These are phyloP conservation scores for Bassia scoparia DNA, from an alignment of 148 eudicot genomes.

Conservation along the genomic window DNA sequence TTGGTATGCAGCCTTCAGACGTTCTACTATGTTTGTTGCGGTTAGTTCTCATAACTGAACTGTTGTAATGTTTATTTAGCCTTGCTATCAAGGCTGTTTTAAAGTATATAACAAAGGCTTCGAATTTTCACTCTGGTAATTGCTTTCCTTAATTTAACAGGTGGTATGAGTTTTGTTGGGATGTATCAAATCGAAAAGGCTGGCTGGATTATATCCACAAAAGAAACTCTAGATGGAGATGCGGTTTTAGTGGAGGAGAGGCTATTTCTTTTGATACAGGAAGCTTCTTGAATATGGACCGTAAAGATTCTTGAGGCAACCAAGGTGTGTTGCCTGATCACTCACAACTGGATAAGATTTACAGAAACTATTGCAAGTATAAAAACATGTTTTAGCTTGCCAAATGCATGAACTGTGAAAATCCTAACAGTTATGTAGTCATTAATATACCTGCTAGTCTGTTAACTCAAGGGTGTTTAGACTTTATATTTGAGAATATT, in stretches of 20 bases:
- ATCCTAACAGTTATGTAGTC: no score
- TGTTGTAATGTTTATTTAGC: neutral
- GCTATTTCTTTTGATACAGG: constrained; percentile 21
- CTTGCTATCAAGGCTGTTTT: constrained; percentile 1
- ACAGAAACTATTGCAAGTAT: neutral
- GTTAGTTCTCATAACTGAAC: constrained; percentile 36
- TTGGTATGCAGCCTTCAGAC: constrained; percentile 50
- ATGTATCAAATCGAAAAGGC: constrained; percentile 79
- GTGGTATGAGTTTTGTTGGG: constrained; percentile 84
- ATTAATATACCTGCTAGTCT: no score
- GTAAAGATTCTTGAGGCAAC: constrained; percentile 22
- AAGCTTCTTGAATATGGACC: constrained; percentile 34
- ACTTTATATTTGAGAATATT: no score
- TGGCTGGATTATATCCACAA: constrained; percentile 54
- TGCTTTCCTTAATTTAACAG: constrained; percentile 31
- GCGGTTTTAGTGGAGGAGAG: constrained; percentile 16
- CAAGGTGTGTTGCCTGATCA: constrained; percentile 31
- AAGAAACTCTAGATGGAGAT: constrained; percentile 21
- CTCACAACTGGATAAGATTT: neutral
- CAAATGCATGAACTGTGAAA: no score
- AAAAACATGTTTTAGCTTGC: no score
- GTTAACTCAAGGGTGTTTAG: no score
- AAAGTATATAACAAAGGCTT: no score
- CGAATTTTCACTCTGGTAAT: neutral
- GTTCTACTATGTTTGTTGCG: constrained; percentile 58